Base-by-base conservation (phyloP, 805 yeast genomes). In the Osmozyma mogii region DNA sequence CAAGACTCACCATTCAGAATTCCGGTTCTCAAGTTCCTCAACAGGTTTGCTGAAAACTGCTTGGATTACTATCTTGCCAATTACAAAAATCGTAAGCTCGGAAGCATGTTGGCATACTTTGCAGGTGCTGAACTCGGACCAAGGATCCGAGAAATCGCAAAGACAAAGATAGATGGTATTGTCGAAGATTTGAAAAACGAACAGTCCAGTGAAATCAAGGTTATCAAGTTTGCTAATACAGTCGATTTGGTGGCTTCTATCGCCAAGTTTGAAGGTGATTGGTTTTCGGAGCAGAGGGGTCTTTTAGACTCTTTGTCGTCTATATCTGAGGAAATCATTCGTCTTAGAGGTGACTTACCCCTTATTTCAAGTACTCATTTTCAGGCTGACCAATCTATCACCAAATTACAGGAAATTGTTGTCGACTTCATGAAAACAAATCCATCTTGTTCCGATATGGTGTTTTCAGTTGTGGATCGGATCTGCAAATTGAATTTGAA, bases 21-120 rank as follows among this genome's bases (percentile, higher is more conserved):
- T n/a, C 96, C 98, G 3, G 72, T 89, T 26, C 88, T 94, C 6
- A 81, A 80, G 49, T 92, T 82, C 47, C 60, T 92, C 55, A 75
- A 87, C 52, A 65, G 95, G 36, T 89, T 87, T 51, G 76, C 94
- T 2, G 72, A 68, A 15, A 82, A 88, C 40, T 70, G 94, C 4
- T 63, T 75, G 29, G 75, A 74, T 17, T 83, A 77, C 47, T 88
- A 84, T 56, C 60, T 71, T 19, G 72, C 71, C 17, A 77, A 80
- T 46, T 70, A 81, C 51, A 69, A 71, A 17, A 75, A 75, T 29
- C 64, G 95, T 32, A 58, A 65, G 46, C 67, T 65, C 45, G 94
- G 82, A 38, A 66, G 75, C 13, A 68, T 78, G 56, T 68, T 83
- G 40, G 77, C 83, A 0, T 77, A 75, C 34, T 75, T 85, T 44